Percentiles rank a stretch among this genome's conserved stretches.
Evolutionary conservation across 1,284 basidiomycete species (phyloP).

Genomic region (Chondrostereum purpureum): DNA sequence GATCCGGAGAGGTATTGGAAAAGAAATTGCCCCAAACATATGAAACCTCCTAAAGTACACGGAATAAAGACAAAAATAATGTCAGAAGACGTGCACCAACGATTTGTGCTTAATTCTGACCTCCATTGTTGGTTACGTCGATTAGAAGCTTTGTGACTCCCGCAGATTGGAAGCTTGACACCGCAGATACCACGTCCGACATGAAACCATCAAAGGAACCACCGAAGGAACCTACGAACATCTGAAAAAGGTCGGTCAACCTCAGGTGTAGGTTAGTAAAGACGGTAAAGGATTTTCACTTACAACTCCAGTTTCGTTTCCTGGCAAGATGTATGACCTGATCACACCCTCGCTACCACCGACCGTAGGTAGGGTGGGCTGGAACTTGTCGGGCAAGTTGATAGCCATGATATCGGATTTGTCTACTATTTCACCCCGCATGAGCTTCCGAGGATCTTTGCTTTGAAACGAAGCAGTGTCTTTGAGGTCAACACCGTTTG

Average conservation of each 20-base stretch:
- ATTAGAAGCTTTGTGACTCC: conserved; percentile 49
- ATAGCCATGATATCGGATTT: conserved; percentile 34
- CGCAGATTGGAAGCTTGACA: conserved; percentile 39
- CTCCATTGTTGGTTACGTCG: conserved; percentile 58
- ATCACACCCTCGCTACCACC: conserved; percentile 47
- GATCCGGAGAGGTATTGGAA: conserved; percentile 50
- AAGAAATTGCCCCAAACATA: conserved; percentile 56
- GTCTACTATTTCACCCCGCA: conserved; percentile 40
- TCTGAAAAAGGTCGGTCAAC: conserved; percentile 25
- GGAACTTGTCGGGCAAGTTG: conserved; percentile 41
- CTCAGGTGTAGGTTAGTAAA: not conserved
- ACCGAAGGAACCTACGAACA: conserved; percentile 60
- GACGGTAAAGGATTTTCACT: conserved; percentile 17
- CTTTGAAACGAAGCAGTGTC: conserved; percentile 12
- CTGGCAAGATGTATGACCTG: conserved; percentile 52
- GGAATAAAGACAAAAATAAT: conserved; percentile 4
- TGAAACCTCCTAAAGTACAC: conserved; percentile 40
- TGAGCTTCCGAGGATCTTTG: conserved; percentile 18
- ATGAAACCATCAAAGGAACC: conserved; percentile 46
- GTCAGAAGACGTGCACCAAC: conserved; percentile 8
- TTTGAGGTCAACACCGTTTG: conserved; percentile 52
- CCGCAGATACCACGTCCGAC: conserved; percentile 39
- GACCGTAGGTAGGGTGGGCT: conserved; percentile 40
- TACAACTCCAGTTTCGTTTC: conserved; percentile 55
- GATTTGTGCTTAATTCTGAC: too few species aligned